Evolutionary conservation across 495 filamentous ascomycete species (phyloP), one percentile per base, ranked within the genome.

Genomic region (Stereocaulon alpinum): DNA sequence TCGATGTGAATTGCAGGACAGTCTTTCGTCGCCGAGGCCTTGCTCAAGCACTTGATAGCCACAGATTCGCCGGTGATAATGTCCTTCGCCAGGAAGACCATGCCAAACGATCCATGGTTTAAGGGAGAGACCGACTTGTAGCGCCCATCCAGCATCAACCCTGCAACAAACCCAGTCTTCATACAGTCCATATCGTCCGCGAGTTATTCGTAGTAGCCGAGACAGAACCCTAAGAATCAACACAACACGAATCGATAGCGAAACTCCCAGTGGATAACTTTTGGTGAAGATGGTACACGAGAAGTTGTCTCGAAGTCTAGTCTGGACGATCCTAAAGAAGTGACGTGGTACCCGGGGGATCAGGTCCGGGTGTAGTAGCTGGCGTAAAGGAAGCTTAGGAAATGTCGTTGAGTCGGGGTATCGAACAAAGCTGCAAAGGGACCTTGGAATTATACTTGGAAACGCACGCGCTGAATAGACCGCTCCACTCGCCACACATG

Each of bases 31-130:
- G 82, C 74, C 55, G 81, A 79, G 9, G 74, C 59, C 78, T 96
- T 97, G 64, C 88, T 86, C 68, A 96, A 71, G 68, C 91, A 94
- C 69, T 98, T 98, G 79, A 98, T 85, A 54, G 93, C 93, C 59
- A 98, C 93, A 56, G 83, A 77, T 58, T 91, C 76, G 61, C 82
- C 80, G 59, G 85, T 95, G 63, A 73, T 64, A 59, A 76, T 78
- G 72, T 98, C 91, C 66, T 76, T 86, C 55, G 93, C 94, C 72
- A 90, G 82, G 73, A 95, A 96, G 64, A 98, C 93, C 87, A 95
- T 91, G 63, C 93, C 93, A 69, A 96, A 98, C 27, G 93, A 98
- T 66, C 93, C 93, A 80, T 96, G 89, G 69, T 98, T 97, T 75
- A 98, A 88, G 42, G 91, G 91, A 66, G 90, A 87, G 67, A 96